phyloP scores from a whole-genome alignment of 2,329 filamentous ascomycete genomes.

The Capronia epimyces region DNA sequence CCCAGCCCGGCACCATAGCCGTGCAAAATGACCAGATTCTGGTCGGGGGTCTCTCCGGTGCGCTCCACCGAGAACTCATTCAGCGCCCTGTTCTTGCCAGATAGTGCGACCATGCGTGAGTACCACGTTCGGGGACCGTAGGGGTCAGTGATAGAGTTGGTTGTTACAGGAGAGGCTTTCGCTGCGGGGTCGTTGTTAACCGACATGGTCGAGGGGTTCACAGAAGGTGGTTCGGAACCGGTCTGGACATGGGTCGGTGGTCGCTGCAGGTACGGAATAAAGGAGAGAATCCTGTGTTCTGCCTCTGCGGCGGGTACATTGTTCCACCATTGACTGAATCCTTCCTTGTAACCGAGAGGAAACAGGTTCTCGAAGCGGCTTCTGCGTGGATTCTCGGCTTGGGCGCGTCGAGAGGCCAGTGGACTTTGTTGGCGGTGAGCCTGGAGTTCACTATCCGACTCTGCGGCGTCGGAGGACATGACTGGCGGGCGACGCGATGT shows the following conservation, averaged over 20 bases:
- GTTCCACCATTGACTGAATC: constrained; percentile 90
- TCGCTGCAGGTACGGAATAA: constrained; percentile 72
- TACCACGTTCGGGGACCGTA: constrained; percentile 81
- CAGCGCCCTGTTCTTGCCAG: constrained; percentile 77
- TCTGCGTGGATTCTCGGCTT: constrained; percentile 31
- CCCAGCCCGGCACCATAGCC: constrained; percentile 93
- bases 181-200: constrained; percentile 37
- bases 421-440: constrained; percentile 41
- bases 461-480: constrained; percentile 27
- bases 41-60: constrained; percentile 68
- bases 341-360: constrained; percentile 85
- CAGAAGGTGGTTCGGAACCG: constrained; percentile 47
- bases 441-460: constrained; percentile 33
- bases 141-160: constrained; percentile 60
- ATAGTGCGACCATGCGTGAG: constrained; percentile 74
- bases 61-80: constrained; percentile 93
- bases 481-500: constrained; percentile 21
- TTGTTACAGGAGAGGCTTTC: constrained; percentile 41
- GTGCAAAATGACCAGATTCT: constrained; percentile 91
- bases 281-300: constrained; percentile 81
- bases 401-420: constrained; percentile 45
- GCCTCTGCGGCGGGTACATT: constrained; percentile 74
- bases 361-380: constrained; percentile 53
- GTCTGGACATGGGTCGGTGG: constrained; percentile 65
- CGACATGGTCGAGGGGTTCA: constrained; percentile 34